Base-by-base conservation (phyloP, 2,329 filamentous ascomycete species). In the Aureobasidium leucospermi region DNA sequence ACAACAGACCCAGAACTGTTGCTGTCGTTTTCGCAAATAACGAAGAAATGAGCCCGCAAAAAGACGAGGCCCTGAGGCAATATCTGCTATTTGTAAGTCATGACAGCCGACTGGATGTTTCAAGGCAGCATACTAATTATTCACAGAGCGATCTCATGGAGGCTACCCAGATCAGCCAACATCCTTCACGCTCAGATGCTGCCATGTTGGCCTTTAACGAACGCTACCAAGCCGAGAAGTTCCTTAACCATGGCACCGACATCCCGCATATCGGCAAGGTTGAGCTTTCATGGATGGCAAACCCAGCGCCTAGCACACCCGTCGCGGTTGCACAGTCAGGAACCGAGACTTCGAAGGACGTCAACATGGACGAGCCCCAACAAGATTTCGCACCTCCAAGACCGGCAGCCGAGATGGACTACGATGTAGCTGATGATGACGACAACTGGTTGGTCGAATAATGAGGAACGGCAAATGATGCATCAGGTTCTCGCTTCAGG, bases 1-100 rank as follows among this genome's bases (percentile, higher is more conserved):
- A 94, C 67, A 91, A 92, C 69, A 79, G 89, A 46, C 86, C 89
- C 0, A 87, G 82, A 69, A 85, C 80, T 62, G 76, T 94, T 9
- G 79, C 81, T 6, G 74, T 93, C 28, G 78, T 79, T 7, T 69
- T 73, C 58, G 61, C 61, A 1, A 64, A 66, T 29, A 86, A 84
- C 3, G 79, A 84, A 10, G 84, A 85, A 71, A 85, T 86, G 67
- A 84, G 85, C 3, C 78, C 78, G 13, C 80, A 81, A 32, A 83
- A 83, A 67, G 85, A 91, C 64, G 88, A 91, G 71, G 78, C 79
- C 31, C 75, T 93, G 45, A 79, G 87, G 62, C 85, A 89, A 66
- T 86, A 87, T 71, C 80, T 93, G 23, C 77, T 90, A 39, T 65
- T 70, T 36, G 69, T 65, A 19, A 61, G 51, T 64, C 5, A 39